These are phyloP conservation scores for Citrus mangshanensis DNA, from an alignment of 345 rosid genomes.

Conservation along the genomic window DNA sequence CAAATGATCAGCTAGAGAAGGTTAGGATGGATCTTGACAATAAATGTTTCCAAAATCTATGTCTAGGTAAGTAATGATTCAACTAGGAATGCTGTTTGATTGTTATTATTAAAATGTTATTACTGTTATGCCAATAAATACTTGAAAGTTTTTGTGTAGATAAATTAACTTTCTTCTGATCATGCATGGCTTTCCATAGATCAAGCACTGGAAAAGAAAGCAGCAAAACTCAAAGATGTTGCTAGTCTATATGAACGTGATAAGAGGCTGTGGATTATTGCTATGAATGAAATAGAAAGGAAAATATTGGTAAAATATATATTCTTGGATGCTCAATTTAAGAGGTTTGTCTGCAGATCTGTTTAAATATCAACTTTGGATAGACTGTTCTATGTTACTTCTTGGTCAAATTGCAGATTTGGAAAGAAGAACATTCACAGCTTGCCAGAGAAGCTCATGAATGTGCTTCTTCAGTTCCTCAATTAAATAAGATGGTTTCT, in stretches of 20 bases:
- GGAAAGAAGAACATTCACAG: conserved; percentile 41
- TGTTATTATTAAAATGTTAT: background rate
- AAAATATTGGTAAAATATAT: conserved; percentile 29
- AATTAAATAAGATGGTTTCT: conserved; percentile 37
- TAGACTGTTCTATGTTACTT: background rate
- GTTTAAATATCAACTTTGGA: background rate
- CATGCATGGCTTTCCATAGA: conserved; percentile 19
- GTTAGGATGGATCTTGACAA: conserved; percentile 45
- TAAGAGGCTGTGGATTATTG: conserved; percentile 26
- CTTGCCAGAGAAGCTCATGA: conserved; percentile 40
- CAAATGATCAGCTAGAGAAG: conserved; percentile 42
- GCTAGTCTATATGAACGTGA: conserved; percentile 26
- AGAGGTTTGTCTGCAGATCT: background rate
- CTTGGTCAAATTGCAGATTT: conserved; percentile 23
- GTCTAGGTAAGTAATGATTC: conserved; percentile 28
- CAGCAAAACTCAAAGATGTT: conserved; percentile 24
- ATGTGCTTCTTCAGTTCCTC: conserved; percentile 40
- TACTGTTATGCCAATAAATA: background rate
- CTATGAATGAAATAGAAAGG: conserved; percentile 22
- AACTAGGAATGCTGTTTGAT: background rate
- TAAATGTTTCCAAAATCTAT: conserved; percentile 30
- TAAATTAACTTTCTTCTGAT: background rate
- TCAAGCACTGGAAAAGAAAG: conserved; percentile 25
- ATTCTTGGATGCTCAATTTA: background rate
- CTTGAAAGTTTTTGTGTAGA: background rate